Base-by-base conservation (phyloP, 225 moss, liverwort and hornwort species). In the Pseudoscleropodium purum region DNA sequence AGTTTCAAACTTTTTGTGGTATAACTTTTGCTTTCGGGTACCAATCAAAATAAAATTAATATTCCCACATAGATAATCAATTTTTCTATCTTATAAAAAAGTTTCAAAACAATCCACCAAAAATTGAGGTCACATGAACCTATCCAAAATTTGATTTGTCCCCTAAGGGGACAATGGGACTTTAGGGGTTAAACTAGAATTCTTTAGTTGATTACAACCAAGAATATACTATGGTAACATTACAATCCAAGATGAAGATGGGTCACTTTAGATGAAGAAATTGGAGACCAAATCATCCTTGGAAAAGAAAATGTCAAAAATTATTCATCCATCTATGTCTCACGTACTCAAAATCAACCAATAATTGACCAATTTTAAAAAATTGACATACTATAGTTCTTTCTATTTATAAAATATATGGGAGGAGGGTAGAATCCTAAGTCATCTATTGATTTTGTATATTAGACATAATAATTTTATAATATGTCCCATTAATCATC, bases 361-460 rank as follows among this genome's bases (percentile, higher is more conserved):
- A 30, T 10, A 31, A 31, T 1, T 6, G 8, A 45, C 45, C 11
- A 75, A 47, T 47, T 31, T 11, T 49, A 31, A 33, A 4, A 75
- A 49, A 49, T 1, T 10, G 1, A 17, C 2, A 45, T 0, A 2
- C 31, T 31, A 30, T 18, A 18, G 2, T 18, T 30, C 2, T 31
- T 31, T 31, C 1, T 29, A 10, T 75, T 10, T 30, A 47, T 18
- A 18, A 75, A 30, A 30, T 30, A 30, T 0, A 10, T 3, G 3
- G 2, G 3, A 1, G 3, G 4, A 2, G 3, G 16, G 0, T 0
- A 47, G 2, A 31, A 11, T 31, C 18, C 31, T 47, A 31, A 49
- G 31, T 19, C 47, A 19, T 11, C 7, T 15, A 16, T n/a, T n/a
- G n/a, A n/a, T 16, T 1, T 0, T 2, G 5, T 43, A 43, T 27